Evolutionary conservation across 352 stramenopile genomes (phyloP), one percentile per base, ranked within the genome.

Genomic region (Phytophthora quininea): DNA sequence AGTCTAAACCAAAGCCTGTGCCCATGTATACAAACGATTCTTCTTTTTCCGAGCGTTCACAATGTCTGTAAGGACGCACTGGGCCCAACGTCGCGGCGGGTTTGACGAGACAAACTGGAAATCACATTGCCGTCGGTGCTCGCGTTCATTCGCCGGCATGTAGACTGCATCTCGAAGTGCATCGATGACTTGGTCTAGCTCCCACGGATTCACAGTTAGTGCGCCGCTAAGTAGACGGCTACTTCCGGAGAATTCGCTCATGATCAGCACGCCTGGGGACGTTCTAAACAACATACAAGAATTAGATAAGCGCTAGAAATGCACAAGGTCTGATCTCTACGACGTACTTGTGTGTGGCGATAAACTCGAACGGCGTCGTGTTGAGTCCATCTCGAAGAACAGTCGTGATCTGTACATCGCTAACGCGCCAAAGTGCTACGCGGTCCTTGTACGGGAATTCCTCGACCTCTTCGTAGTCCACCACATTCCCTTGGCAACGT

Each of bases 121-220:
- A 45, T 94, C 84, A 43, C 84, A 90, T 68, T 92, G 84, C 6
- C 84, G 79, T 11, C 86, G 81, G 53, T 91, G 73, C 35, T 92
- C 86, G 1, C 83, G 79, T 54, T 94, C 86, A 37, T 89, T 90
- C 0, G 74, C 61, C 1, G 82, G 64, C 84, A 94, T 94, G 46
- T 89, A 91, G 35, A 94, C 74, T 0, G 86, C 86, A 59, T 91
- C 77, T 12, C 81, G 84, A 14, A 94, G 72, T 3, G 79, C 76
- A 15, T 92, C 79, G 37, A 90, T 90, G 0, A 94, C 74, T 55
- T 94, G 80, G 55, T 92, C 86, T 2, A 97, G 65, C 69, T 99
- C 97, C 97, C 97, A 99, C 1, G 98, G 98, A 67, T 99, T 99
- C 10, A 99, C 93, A 11, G 95, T 97, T 15, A 99, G 58, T 3